These are phyloP conservation scores for Mastigamoeba balamuthi DNA, from an alignment of 78 protist species.

Conservation along the genomic window DNA sequence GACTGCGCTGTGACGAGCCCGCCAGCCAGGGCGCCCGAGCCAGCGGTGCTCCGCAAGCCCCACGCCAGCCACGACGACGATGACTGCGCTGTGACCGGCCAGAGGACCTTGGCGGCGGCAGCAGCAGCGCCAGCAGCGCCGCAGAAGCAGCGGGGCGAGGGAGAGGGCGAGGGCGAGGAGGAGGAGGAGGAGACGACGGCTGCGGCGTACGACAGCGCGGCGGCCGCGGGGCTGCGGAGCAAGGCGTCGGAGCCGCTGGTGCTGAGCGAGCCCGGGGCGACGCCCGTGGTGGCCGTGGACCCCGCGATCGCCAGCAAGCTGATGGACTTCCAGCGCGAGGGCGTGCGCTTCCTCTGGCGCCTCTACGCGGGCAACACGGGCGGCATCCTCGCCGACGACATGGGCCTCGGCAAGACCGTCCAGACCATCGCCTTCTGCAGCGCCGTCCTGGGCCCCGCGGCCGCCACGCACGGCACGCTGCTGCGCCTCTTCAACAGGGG, in stretches of 20 bases:
- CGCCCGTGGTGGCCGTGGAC: not conserved
- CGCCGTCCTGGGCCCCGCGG: not conserved
- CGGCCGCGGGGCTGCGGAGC: no score
- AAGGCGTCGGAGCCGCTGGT: not conserved
- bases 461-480: not conserved
- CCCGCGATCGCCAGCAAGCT: not conserved
- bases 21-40: no score
- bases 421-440: not conserved
- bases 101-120: no score
- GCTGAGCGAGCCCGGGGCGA: not conserved
- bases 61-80: no score
- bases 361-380: not conserved
- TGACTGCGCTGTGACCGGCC: no score
- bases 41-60: no score
- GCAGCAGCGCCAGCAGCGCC: no score
- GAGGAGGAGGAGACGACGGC: no score
- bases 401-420: constrained; percentile 3
- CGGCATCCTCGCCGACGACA: constrained; percentile 2
- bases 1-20: no score
- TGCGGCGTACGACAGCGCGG: no score
- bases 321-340: not conserved
- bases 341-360: not conserved
- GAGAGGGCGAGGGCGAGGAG: no score
- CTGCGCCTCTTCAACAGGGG: not conserved
- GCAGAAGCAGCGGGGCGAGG: no score